A percentile compares a stretch with the other conserved stretches of the same genome.
These are phyloP conservation scores for Neonectria coccinea DNA, from an alignment of 2,329 filamentous ascomycete genomes.

Conservation along the genomic window DNA sequence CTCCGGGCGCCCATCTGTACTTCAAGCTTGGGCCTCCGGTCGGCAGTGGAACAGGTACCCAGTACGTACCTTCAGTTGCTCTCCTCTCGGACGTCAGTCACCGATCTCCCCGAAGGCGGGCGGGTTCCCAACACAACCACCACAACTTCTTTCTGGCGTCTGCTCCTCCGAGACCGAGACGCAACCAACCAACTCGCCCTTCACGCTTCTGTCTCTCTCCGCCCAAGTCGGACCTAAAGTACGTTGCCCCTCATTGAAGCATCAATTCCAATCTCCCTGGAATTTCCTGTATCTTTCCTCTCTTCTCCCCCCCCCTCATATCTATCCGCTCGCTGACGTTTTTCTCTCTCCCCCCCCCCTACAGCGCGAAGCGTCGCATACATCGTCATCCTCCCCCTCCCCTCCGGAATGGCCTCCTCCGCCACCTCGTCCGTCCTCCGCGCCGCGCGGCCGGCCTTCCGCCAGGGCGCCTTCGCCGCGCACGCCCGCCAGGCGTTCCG, in stretches of 20 bases:
- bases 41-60: constrained; percentile 3
- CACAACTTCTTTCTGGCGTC: constrained; percentile 7
- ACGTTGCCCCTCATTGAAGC: not conserved
- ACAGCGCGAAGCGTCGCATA: constrained; percentile 2
- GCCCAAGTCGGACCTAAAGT: not conserved
- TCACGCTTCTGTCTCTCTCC: no score
- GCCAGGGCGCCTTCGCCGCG: constrained; percentile 63
- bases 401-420: constrained; percentile 46
- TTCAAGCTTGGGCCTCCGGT: no score
- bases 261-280: not conserved
- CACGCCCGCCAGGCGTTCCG: constrained; percentile 68
- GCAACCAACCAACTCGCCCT: no score
- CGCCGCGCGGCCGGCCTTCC: constrained; percentile 67
- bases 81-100: constrained; percentile 19
- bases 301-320: no score
- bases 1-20: constrained; percentile 31
- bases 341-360: not conserved
- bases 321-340: no score
- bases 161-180: constrained; percentile 4
- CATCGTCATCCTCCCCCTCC: not conserved
- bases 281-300: not conserved
- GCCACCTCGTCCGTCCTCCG: constrained; percentile 64
- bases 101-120: constrained; percentile 15
- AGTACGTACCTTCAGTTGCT: constrained; percentile 2
- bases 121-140: constrained; percentile 26